Evolutionary conservation across 2,329 filamentous ascomycete genomes (phyloP).

Genomic region (Shiraia bambusicola): DNA sequence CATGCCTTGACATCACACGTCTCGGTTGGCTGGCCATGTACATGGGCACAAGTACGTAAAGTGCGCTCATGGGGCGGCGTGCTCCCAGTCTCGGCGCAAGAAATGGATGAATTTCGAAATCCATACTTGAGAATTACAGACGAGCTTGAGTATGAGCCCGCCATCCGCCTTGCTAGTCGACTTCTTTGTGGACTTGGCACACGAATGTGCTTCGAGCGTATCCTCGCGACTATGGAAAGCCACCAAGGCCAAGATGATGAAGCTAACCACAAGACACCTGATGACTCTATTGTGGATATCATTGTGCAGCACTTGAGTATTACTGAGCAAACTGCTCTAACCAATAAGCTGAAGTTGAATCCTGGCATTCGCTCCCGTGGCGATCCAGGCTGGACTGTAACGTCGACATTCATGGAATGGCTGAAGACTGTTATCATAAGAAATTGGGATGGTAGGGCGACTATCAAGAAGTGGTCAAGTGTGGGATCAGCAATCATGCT

Average conservation of each 20-base stretch:
- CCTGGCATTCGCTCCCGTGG: conserved; percentile 11
- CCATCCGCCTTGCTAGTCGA: conserved; percentile 52
- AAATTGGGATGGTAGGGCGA: conserved; percentile 76
- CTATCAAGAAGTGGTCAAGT: conserved; percentile 67
- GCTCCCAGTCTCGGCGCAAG: conserved; percentile 20
- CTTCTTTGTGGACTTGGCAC: conserved; percentile 53
- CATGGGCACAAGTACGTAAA: conserved; percentile 42
- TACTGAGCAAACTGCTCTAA: conserved; percentile 23
- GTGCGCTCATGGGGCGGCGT: conserved; percentile 42
- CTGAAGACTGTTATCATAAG: conserved; percentile 72
- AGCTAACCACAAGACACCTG: not conserved
- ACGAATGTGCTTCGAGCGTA: conserved; percentile 53
- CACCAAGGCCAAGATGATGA: conserved; percentile 1
- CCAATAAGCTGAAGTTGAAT: conserved; percentile 24
- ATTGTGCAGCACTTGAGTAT: conserved; percentile 29
- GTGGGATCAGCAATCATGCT: conserved; percentile 77
- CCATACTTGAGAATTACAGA: conserved; percentile 43
- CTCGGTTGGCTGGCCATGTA: conserved; percentile 31
- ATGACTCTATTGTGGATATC: conserved; percentile 15
- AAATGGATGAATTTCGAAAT: conserved; percentile 27
- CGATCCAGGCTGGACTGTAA: conserved; percentile 42
- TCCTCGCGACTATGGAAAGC: conserved; percentile 39
- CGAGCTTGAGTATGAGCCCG: conserved; percentile 54
- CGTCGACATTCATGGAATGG: conserved; percentile 62
- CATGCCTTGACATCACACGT: conserved; percentile 43